Evolutionary conservation across 75 land plant species (phyloP).

Genomic region (Pinus albicaulis): DNA sequence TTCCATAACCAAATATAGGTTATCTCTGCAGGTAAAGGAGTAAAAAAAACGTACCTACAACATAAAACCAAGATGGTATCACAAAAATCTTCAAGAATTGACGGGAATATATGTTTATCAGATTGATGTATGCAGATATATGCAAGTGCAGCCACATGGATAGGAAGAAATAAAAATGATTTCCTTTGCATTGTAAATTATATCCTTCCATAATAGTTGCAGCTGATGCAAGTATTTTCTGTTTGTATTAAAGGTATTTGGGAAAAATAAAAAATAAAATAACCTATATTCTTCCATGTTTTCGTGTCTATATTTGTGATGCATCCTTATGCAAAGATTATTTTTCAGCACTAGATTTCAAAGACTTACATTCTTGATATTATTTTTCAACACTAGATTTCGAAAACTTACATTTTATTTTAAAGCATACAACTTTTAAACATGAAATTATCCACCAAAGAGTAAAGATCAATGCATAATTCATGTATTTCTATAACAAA

Average conservation of each 20-base stretch:
- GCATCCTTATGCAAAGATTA: not conserved
- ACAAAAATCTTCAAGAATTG: constrained; percentile 8
- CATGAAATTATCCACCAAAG: not conserved
- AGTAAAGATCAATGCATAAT: not conserved
- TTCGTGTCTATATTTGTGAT: not conserved
- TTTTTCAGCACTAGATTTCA: no score
- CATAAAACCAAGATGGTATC: not conserved
- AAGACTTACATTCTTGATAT: no score
- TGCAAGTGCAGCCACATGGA: not conserved
- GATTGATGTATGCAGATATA: not conserved
- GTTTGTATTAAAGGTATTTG: no score
- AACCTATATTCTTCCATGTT: not conserved
- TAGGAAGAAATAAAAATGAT: not conserved
- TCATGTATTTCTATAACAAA: not conserved
- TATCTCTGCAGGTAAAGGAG: constrained; percentile 73
- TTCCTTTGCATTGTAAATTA: not conserved
- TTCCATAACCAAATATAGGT: constrained; percentile 78
- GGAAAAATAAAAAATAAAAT: not conserved
- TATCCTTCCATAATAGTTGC: not conserved
- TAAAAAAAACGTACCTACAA: constrained; percentile 75
- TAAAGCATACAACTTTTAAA: not conserved
- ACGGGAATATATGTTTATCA: not conserved
- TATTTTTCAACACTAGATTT: no score
- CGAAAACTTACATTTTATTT: no score
- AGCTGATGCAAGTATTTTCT: no score